Conservation (phyloP, 2,329 filamentous ascomycete genomes). For the Tothia fuscella region DNA sequence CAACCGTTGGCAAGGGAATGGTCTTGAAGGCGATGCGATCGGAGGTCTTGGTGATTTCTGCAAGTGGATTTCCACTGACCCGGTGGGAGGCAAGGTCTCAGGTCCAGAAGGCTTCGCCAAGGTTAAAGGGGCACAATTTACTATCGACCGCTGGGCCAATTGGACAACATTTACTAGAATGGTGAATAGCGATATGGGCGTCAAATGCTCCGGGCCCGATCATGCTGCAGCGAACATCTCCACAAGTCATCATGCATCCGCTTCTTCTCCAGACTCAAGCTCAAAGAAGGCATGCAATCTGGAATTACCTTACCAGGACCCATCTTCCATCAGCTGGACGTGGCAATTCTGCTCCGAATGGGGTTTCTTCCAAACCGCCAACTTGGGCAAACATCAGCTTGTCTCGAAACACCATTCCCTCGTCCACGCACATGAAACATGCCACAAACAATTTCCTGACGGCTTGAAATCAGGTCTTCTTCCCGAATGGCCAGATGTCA, state of each 20-base stretch:
- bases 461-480: conserved; percentile 28
- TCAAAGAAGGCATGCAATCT: no score
- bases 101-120: conserved; percentile 31
- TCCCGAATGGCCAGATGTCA: conserved; percentile 28
- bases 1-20: conserved; percentile 32
- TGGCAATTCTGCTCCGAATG: conserved; percentile 44
- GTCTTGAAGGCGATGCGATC: conserved; percentile 24
- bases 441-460: conserved; percentile 37
- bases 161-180: conserved; percentile 26
- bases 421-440: conserved; percentile 32
- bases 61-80: conserved; percentile 33
- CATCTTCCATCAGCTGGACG: no score
- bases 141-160: conserved; percentile 29
- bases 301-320: no score
- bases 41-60: conserved; percentile 31
- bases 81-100: conserved; percentile 23
- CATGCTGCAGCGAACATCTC: no score
- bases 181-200: conserved; percentile 30
- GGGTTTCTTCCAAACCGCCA: conserved; percentile 39
- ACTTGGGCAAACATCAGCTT: conserved; percentile 35
- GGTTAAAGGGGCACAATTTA: conserved; percentile 28
- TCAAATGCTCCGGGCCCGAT: conserved; percentile 30
- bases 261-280: no score
- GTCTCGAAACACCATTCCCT: conserved; percentile 36
- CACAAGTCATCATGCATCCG: no score